Evolutionary conservation across 108 stramenopile species (phyloP).

Genomic region (Fistulifera pelliculosa): DNA sequence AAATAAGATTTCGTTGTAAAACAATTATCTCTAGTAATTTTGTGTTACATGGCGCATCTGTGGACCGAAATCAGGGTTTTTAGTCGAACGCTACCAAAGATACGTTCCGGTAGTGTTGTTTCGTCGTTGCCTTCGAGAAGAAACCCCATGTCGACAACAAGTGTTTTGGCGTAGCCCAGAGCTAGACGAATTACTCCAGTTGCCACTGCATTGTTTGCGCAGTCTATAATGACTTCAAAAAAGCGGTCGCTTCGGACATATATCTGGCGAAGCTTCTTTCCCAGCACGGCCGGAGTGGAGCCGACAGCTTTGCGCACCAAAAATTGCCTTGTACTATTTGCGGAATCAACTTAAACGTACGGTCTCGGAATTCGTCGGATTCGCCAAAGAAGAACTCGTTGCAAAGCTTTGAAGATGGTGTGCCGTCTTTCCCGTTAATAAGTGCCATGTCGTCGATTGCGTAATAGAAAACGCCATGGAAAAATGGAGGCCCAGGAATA

Average conservation of each 20-base stretch:
- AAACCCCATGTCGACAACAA: conserved; percentile 90
- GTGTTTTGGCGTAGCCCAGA: conserved; percentile 78
- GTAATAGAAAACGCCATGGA: conserved; percentile 76
- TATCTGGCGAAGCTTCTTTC: conserved; percentile 66
- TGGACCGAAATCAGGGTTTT: conserved; percentile 22
- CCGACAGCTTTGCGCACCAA: conserved; percentile 87
- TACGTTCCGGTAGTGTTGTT: conserved; percentile 77
- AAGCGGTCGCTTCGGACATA: conserved; percentile 73
- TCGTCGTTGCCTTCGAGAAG: conserved; percentile 78
- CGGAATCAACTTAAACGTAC: conserved; percentile 91
- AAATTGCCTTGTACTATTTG: conserved; percentile 90
- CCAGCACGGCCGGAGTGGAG: conserved; percentile 87
- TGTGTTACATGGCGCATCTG: conserved; percentile 3
- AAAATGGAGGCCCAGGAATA: conserved; percentile 71
- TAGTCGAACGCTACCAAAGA: conserved; percentile 65
- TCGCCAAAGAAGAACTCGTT: conserved; percentile 73
- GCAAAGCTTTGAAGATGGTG: conserved; percentile 60
- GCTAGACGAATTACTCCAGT: conserved; percentile 71
- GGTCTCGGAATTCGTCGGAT: conserved; percentile 64
- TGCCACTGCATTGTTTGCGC: conserved; percentile 75
- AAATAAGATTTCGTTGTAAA: too few species aligned
- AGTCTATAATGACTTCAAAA: conserved; percentile 88
- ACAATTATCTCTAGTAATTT: too few species aligned
- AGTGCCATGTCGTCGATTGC: conserved; percentile 69
- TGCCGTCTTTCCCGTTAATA: conserved; percentile 68